These are phyloP conservation scores for Chalara sp. DNA, from an alignment of 2,329 filamentous ascomycete genomes.

Conservation along the genomic window DNA sequence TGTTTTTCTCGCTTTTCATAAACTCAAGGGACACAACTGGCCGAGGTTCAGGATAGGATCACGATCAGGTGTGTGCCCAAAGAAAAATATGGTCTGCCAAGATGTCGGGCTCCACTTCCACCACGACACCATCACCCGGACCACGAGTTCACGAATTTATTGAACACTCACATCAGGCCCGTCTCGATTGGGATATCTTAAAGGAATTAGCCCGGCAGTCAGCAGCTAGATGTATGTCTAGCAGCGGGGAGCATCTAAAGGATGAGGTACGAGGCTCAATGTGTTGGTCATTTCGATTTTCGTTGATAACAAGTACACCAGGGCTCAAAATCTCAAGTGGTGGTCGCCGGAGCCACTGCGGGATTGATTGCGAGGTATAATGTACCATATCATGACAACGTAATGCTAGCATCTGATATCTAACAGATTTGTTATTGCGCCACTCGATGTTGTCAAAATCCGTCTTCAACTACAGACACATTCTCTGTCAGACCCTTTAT, in stretches of 20 bases:
- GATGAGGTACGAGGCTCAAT: conserved; percentile 11
- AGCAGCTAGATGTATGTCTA: conserved; percentile 14
- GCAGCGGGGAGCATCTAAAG: conserved; percentile 29
- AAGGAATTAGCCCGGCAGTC: neutral
- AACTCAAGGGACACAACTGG: no score
- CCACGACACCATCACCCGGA: no score
- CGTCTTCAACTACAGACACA: conserved; percentile 89
- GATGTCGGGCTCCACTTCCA: no score
- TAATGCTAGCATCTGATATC: conserved; percentile 1
- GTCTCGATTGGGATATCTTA: no score
- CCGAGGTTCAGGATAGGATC: no score
- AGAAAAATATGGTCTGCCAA: no score
- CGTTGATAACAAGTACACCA: conserved; percentile 24
- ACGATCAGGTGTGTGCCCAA: no score
- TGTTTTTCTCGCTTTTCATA: no score
- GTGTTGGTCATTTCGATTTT: no score
- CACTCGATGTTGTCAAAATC: conserved; percentile 97
- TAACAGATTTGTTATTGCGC: conserved; percentile 79
- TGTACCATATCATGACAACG: neutral
- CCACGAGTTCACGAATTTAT: no score
- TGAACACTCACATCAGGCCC: no score
- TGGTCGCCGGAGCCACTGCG: conserved; percentile 61
- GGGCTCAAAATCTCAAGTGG: conserved; percentile 61
- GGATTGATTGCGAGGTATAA: conserved; percentile 77
- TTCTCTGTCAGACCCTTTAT: conserved; percentile 63